phyloP scores from a whole-genome alignment of 352 stramenopile genomes.

The Phytophthora agathidicida region DNA sequence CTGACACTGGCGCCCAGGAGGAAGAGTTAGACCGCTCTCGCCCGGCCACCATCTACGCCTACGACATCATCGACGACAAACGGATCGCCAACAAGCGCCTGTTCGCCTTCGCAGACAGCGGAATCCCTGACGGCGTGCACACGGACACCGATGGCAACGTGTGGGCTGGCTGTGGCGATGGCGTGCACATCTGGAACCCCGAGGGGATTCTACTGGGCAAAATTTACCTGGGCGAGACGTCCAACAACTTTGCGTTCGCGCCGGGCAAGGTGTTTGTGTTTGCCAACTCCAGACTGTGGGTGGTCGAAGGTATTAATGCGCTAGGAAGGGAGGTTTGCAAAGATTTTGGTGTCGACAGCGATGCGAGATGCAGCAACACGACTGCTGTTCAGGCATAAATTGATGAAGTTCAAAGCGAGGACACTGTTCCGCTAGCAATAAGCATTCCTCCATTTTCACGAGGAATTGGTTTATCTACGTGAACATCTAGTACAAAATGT shows the following conservation, averaged over 20 bases:
- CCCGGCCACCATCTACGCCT: slow-evolving; percentile 27
- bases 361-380: slow-evolving; percentile 14
- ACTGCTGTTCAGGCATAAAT: not conserved
- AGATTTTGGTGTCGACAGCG: slow-evolving; percentile 25
- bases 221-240: slow-evolving; percentile 23
- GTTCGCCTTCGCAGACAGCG: slow-evolving; percentile 23
- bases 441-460: too few relatives aligned
- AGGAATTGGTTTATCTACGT: too few relatives aligned
- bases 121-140: slow-evolving; percentile 24
- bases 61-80: slow-evolving; percentile 24
- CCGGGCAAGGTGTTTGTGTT: slow-evolving; percentile 27
- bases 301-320: slow-evolving; percentile 25
- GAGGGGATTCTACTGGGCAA: slow-evolving; percentile 28
- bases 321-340: slow-evolving; percentile 29
- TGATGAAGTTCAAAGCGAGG: not conserved
- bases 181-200: slow-evolving; percentile 27
- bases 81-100: slow-evolving; percentile 13
- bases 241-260: slow-evolving; percentile 28
- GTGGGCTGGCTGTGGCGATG: slow-evolving; percentile 23
- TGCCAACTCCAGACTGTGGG: slow-evolving; percentile 14
- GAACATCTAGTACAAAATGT: too few relatives aligned
- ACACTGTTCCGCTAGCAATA: too few relatives aligned
- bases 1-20: slow-evolving; percentile 24
- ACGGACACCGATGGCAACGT: slow-evolving; percentile 23
- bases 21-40: slow-evolving; percentile 12